A percentile compares a stretch with the other conserved stretches of the same genome.
These are phyloP conservation scores for Mycena haematopus DNA, from an alignment of 768 basidiomycete genomes.

Conservation along the genomic window DNA sequence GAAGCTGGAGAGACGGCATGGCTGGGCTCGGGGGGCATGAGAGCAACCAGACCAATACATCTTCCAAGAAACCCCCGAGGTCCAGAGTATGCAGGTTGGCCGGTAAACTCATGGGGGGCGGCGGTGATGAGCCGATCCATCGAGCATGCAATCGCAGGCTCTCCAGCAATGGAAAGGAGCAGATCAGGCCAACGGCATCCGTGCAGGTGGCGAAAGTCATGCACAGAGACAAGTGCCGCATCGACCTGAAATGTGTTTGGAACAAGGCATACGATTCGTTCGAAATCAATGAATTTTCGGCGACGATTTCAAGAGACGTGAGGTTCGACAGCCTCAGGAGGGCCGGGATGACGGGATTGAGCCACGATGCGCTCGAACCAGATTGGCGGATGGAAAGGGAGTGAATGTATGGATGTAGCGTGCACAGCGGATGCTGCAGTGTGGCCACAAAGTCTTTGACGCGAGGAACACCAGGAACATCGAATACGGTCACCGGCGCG, in stretches of 20 bases:
- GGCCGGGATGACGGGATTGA: conserved; percentile 21
- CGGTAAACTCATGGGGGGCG: conserved; percentile 16
- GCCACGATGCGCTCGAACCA: conserved; percentile 4
- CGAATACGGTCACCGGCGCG: conserved; percentile 14
- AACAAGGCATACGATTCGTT: conserved; percentile 12
- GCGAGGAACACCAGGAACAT: conserved; percentile 14
- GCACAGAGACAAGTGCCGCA: conserved; percentile 20
- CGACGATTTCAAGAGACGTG: conserved; percentile 24
- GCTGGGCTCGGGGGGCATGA: conserved; percentile 14
- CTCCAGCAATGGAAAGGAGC: conserved; percentile 27
- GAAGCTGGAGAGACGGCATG: conserved; percentile 20
- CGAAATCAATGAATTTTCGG: conserved; percentile 16
- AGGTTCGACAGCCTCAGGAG: conserved; percentile 22
- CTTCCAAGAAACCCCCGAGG: conserved; percentile 22
- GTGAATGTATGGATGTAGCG: conserved; percentile 18
- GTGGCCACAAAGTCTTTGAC: conserved; percentile 25
- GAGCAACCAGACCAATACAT: conserved; percentile 24
- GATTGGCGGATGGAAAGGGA: conserved; percentile 20
- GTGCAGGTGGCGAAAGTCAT: conserved; percentile 24
- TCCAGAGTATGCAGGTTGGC: conserved; percentile 21
- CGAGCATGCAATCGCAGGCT: conserved; percentile 15
- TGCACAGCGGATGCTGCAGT: conserved; percentile 20
- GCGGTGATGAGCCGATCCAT: conserved; percentile 21
- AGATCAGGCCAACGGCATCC: conserved; percentile 22
- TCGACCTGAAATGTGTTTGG: conserved; percentile 9